Evolutionary conservation across 2,329 filamentous ascomycete genomes (phyloP).

Genomic region (Penicillium sp.): DNA sequence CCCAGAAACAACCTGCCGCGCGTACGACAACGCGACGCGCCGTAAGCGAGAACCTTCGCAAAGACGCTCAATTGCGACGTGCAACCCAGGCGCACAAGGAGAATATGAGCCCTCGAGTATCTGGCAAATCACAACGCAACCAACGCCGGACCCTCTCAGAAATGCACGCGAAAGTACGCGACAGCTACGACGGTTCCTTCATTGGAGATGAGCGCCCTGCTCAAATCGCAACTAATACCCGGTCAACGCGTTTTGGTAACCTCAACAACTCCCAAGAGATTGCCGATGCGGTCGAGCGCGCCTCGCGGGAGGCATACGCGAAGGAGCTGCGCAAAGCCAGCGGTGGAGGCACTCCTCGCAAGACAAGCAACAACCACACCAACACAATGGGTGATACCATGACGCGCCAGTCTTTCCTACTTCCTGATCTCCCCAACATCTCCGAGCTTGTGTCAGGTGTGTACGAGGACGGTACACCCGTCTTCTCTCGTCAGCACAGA

Average conservation of each 20-base stretch:
- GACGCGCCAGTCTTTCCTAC: conserved; percentile 62
- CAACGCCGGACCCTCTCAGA: conserved; percentile 57
- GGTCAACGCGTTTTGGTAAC: conserved; percentile 59
- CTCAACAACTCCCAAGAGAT: conserved; percentile 46
- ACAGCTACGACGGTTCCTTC: conserved; percentile 56
- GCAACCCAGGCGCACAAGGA: conserved; percentile 46
- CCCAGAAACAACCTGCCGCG: conserved; percentile 38
- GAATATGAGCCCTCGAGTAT: conserved; percentile 41
- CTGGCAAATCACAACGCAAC: conserved; percentile 37
- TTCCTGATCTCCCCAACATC: conserved; percentile 63
- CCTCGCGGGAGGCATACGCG: conserved; percentile 38
- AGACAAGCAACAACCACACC: conserved; percentile 30
- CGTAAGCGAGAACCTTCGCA: conserved; percentile 42
- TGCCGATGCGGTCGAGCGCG: conserved; percentile 42
- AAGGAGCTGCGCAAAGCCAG: conserved; percentile 35
- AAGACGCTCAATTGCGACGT: conserved; percentile 44
- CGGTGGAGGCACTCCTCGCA: conserved; percentile 26
- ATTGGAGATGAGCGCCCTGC: conserved; percentile 54
- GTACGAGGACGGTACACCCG: conserved; percentile 60
- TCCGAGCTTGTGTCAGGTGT: conserved; percentile 63
- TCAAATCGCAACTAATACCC: conserved; percentile 45
- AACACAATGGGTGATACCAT: conserved; percentile 48
- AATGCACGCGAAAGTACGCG: conserved; percentile 56
- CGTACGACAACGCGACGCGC: conserved; percentile 33
- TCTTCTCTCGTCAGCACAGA: conserved; percentile 55